Evolutionary conservation across 139 green algal species (phyloP), one percentile per base, ranked within the genome.

Genomic region (Chlorella ohadii): DNA sequence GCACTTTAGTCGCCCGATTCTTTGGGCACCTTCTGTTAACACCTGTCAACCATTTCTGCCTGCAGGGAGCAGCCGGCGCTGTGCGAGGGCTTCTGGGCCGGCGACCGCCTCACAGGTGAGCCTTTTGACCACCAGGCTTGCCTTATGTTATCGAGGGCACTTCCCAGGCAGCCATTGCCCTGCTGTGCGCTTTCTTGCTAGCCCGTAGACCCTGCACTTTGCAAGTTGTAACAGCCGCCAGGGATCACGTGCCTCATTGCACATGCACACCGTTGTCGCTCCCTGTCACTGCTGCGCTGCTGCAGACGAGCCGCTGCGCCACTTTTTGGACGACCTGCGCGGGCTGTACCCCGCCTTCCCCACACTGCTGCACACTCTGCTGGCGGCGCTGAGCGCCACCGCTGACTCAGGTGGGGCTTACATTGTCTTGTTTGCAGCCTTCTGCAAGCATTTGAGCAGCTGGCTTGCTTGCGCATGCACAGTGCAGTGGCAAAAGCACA

Each of bases 291-390:
- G 31, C 31, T 1, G n/a, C 51, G n/a, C 2, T n/a, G n/a, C 33
- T 20, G 28, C 79, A 66, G 64, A 88, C 25, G 85, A 84, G 31
- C 92, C 92, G 11, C 84, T 95, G 38, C 86, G 85, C 5, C 75
- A 87, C 33, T 85, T 94, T 0, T 74, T 93, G 20, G 71, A 87
- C 36, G 78, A 90, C 17, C 57, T 91, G 19, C 82, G 78, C n/a
- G 67, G 34, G 15, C 81, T 94, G 34, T 96, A 92, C 75, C 92
- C 92, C 17, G 91, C 92, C 12, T 67, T 91, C 33, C 86, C 85
- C 1, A 38, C 71, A 19, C 90, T 82, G 20, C 80, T 93, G 36
- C 73, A 95, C 85, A 80, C 83, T 79, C 81, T 94, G 86, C 80
- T 93, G 31, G 65, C 82, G 11, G 81, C 83, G 83, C 86, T 93